These are phyloP conservation scores for Ophiostoma sp. DNA, from an alignment of 2,329 filamentous ascomycete species.

Conservation along the genomic window DNA sequence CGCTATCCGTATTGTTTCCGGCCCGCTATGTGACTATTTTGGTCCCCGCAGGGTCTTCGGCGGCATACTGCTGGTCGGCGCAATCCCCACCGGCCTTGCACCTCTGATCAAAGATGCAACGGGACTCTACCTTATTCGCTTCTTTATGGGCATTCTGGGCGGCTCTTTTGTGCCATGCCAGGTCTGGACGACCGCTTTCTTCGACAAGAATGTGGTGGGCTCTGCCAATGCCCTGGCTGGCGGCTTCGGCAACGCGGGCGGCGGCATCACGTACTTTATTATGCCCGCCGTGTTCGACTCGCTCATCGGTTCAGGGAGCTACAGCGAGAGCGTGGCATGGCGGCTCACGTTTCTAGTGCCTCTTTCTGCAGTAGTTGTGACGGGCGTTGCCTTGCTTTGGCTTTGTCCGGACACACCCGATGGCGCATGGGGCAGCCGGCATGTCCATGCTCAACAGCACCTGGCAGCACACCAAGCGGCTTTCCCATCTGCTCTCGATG, in stretches of 20 bases:
- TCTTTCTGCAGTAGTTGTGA: neutral
- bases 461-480: constrained; percentile 39
- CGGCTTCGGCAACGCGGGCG: constrained; percentile 81
- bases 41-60: constrained; percentile 78
- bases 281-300: constrained; percentile 82
- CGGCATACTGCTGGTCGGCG: constrained; percentile 67
- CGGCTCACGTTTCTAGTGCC: constrained; percentile 19
- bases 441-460: constrained; percentile 51
- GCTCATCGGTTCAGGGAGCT: neutral
- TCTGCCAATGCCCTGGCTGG: constrained; percentile 81
- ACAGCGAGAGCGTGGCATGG: constrained; percentile 7
- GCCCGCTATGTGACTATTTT: constrained; percentile 78
- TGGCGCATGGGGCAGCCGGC: constrained; percentile 72
- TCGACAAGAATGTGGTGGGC: constrained; percentile 86
- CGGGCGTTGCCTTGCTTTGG: neutral
- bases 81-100: constrained; percentile 75
- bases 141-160: constrained; percentile 76
- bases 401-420: constrained; percentile 61
- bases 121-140: constrained; percentile 66
- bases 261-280: constrained; percentile 86
- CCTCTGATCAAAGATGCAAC: constrained; percentile 64
- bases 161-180: constrained; percentile 79
- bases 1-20: constrained; percentile 69
- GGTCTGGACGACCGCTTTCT: constrained; percentile 90
- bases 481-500: neutral